phyloP scores from a whole-genome alignment of 2,329 filamentous ascomycete species.

The Ceratocystis destructans region DNA sequence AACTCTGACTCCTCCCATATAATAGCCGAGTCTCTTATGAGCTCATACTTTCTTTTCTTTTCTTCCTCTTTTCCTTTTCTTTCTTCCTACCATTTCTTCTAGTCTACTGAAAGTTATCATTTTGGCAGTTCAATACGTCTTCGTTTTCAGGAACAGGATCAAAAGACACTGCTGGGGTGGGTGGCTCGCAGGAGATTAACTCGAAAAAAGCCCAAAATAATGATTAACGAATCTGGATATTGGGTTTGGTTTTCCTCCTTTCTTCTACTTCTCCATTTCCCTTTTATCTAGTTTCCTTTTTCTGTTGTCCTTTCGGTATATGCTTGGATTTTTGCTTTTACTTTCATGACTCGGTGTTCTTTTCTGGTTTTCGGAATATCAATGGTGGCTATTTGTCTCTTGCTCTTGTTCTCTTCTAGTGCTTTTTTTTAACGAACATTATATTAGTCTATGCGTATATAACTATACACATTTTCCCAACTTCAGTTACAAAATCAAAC shows the following conservation, averaged over 20 bases:
- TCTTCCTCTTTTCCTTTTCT: neutral
- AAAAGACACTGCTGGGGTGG: neutral
- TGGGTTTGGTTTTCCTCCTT: slow-evolving; percentile 4
- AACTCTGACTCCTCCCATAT: neutral
- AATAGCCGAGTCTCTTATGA: neutral
- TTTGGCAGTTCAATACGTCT: neutral
- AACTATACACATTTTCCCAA: neutral
- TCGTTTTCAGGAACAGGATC: slow-evolving; percentile 1
- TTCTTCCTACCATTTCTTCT: neutral
- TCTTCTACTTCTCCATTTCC: neutral
- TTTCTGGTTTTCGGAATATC: slow-evolving; percentile 4
- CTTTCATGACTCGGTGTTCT: neutral
- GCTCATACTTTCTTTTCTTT: neutral
- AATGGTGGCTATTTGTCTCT: neutral
- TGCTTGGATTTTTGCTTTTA: neutral
- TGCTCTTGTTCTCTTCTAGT: neutral
- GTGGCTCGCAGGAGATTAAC: neutral
- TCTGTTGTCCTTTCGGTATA: slow-evolving; percentile 1
- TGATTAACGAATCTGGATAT: neutral
- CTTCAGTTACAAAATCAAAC: neutral
- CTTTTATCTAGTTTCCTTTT: neutral
- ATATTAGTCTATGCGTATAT: neutral
- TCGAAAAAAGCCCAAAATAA: neutral
- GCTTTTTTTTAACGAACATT: neutral
- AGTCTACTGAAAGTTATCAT: neutral